A percentile compares a stretch with the other conserved stretches of the same genome.
Conservation (phyloP, 441 rosid genomes). For the Iberis amara region DNA sequence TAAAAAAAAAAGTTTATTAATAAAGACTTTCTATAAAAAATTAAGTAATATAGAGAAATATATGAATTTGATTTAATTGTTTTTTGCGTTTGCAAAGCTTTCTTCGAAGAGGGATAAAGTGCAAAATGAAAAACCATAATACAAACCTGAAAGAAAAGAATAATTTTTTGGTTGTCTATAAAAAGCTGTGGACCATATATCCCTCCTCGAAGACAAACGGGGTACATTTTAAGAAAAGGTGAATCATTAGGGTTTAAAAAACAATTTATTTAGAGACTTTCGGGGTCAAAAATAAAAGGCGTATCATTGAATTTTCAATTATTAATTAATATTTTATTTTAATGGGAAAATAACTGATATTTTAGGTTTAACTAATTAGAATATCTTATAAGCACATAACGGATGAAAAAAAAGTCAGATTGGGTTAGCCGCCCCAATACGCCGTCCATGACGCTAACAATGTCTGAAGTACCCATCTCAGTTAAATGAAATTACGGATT, state of each 20-base stretch:
- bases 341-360: background rate
- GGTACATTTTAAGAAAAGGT: conserved; percentile 32
- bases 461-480: conserved; percentile 12
- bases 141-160: conserved; percentile 25
- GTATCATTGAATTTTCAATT: conserved; percentile 21
- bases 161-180: conserved; percentile 10
- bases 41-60: too few species aligned
- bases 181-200: conserved; percentile 29
- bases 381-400: conserved; percentile 26
- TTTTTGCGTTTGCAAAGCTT: conserved; percentile 17
- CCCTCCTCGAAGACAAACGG: conserved; percentile 34
- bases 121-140: conserved; percentile 18
- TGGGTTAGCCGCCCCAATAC: conserved; percentile 27
- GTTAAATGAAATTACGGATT: background rate
- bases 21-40: too few species aligned
- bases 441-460: background rate
- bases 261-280: conserved; percentile 26
- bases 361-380: conserved; percentile 7
- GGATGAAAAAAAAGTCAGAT: conserved; percentile 19
- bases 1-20: too few species aligned
- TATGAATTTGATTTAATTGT: background rate
- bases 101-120: conserved; percentile 33
- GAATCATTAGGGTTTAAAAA: conserved; percentile 25
- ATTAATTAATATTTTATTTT: conserved; percentile 2
- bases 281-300: conserved; percentile 30